Conservation (phyloP, 257 asterid species). For the Linaria vulgaris region DNA sequence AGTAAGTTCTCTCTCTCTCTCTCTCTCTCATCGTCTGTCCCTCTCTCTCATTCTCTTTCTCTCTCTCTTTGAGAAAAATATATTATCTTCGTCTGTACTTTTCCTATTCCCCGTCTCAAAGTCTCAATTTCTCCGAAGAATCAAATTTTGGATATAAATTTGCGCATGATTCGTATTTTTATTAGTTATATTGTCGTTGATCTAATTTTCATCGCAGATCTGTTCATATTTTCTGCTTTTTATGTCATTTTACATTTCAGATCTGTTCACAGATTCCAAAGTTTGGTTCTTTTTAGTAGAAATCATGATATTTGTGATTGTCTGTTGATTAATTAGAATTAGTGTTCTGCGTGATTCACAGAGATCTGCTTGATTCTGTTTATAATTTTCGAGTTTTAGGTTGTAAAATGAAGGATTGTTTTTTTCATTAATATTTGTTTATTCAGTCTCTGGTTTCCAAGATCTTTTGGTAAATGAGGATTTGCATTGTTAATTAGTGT, state of each 20-base stretch:
- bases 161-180: conserved; percentile 20
- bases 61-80: conserved; percentile 18
- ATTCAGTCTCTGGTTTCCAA: conserved; percentile 9
- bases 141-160: background rate
- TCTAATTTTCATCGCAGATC: conserved; percentile 38
- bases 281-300: conserved; percentile 32
- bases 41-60: conserved; percentile 29
- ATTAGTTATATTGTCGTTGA: conserved; percentile 22
- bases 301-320: conserved; percentile 21
- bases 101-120: conserved; percentile 31
- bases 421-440: background rate
- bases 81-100: conserved; percentile 35
- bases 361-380: conserved; percentile 27
- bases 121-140: background rate
- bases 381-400: conserved; percentile 11
- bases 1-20: conserved; percentile 69
- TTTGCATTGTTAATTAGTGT: no score
- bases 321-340: conserved; percentile 13
- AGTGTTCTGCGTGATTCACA: conserved; percentile 9
- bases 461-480: conserved; percentile 3
- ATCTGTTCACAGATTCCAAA: conserved; percentile 42
- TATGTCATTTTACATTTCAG: conserved; percentile 34
- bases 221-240: conserved; percentile 7
- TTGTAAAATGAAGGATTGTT: conserved; percentile 1
- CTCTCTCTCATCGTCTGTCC: conserved; percentile 42